Evolutionary conservation across 1,284 basidiomycete species (phyloP).

Genomic region (Fomes fomentarius): DNA sequence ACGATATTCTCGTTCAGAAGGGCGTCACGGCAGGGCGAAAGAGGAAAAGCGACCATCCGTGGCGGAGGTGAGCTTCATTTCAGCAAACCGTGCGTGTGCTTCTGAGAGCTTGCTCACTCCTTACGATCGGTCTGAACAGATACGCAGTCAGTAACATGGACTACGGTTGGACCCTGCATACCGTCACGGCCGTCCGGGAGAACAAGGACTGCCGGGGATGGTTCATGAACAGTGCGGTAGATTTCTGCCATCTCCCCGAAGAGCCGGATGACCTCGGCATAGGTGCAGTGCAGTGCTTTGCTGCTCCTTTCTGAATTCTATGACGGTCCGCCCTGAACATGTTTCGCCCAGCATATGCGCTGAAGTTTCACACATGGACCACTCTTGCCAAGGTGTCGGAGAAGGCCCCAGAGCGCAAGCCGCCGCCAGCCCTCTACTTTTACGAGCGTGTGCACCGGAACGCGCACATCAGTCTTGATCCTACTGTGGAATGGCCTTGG

Average conservation of each 20-base stretch:
- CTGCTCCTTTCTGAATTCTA: not conserved
- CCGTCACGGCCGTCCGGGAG: slow-evolving; percentile 3
- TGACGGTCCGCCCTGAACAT: too few relatives aligned
- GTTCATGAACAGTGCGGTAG: slow-evolving; percentile 4
- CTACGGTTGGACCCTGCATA: slow-evolving; percentile 8
- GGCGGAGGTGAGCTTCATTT: not conserved
- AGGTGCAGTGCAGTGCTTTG: slow-evolving; percentile 1
- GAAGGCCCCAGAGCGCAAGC: not conserved
- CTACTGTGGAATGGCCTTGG: slow-evolving; percentile 17
- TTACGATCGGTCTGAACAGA: not conserved
- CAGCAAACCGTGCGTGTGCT: too few relatives aligned
- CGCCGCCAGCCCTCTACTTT: slow-evolving; percentile 11
- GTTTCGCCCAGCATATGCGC: slow-evolving; percentile 8
- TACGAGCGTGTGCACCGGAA: slow-evolving; percentile 14
- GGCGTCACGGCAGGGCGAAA: too few relatives aligned
- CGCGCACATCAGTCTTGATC: slow-evolving; percentile 5
- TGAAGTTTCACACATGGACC: slow-evolving; percentile 10
- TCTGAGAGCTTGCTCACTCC: too few relatives aligned
- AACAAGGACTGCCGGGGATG: slow-evolving; percentile 9
- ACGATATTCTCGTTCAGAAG: not conserved
- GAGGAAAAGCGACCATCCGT: not conserved
- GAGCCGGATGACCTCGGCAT: slow-evolving; percentile 8
- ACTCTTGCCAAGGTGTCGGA: slow-evolving; percentile 3
- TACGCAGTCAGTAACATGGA: slow-evolving; percentile 4
- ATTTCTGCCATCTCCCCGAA: slow-evolving; percentile 1